Percentiles rank a stretch among this genome's conserved stretches.
Evolutionary conservation across 177 flowering plant genomes (phyloP).

Genomic region (Vitis hybrid): DNA sequence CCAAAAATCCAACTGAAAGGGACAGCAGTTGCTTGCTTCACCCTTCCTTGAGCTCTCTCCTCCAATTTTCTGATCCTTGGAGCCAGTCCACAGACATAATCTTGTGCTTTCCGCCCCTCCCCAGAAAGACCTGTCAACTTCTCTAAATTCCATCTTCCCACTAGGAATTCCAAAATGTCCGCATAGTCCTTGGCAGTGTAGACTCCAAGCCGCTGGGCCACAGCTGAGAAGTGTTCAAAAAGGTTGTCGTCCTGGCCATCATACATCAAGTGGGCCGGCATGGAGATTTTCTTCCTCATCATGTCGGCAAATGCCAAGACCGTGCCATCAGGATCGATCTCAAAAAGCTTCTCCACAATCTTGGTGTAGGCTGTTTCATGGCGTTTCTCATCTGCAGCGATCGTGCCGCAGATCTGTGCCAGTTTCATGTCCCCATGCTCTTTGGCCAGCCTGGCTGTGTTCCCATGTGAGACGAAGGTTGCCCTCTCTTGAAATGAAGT

Average conservation of each 20-base stretch:
- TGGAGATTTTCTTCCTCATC: slow-evolving; percentile 49
- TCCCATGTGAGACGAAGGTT: slow-evolving; percentile 52
- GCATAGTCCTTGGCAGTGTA: slow-evolving; percentile 51
- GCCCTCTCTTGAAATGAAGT: slow-evolving; percentile 51
- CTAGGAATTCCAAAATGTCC: slow-evolving; percentile 47
- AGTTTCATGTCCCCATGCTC: slow-evolving; percentile 42
- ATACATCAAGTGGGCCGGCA: slow-evolving; percentile 56
- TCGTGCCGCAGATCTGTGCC: slow-evolving; percentile 53
- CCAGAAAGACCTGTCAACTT: slow-evolving; percentile 40
- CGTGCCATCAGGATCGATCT: slow-evolving; percentile 45
- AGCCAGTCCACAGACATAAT: slow-evolving; percentile 38
- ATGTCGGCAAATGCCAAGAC: slow-evolving; percentile 39
- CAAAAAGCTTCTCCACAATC: slow-evolving; percentile 54
- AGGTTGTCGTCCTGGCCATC: slow-evolving; percentile 42
- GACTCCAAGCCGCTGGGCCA: slow-evolving; percentile 50
- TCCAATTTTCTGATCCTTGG: slow-evolving; percentile 40
- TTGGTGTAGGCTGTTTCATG: slow-evolving; percentile 47
- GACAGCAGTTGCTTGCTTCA: slow-evolving; percentile 19
- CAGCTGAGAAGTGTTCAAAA: slow-evolving; percentile 44
- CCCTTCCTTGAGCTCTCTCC: slow-evolving; percentile 30
- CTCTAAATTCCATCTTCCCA: slow-evolving; percentile 48
- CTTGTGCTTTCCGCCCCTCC: slow-evolving; percentile 44
- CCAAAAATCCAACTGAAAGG: slow-evolving; percentile 39
- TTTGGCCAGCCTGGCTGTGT: slow-evolving; percentile 48
- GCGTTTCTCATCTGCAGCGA: slow-evolving; percentile 51